Conservation (phyloP, 306 rosid species). For the Comarum palustre region DNA sequence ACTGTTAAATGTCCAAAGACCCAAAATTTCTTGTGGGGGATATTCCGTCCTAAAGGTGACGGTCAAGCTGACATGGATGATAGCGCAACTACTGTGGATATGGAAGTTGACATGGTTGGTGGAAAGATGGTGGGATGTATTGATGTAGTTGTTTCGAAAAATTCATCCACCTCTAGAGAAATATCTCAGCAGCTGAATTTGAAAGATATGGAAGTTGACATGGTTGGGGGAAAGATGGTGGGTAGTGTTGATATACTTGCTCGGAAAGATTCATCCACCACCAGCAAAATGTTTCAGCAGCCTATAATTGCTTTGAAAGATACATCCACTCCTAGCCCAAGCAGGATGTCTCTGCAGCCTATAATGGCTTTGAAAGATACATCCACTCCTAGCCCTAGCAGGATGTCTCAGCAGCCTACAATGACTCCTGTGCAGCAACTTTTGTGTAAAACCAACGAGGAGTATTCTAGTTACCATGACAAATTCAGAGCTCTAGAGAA, state of each 20-base stretch:
- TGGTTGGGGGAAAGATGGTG: conserved; percentile 43
- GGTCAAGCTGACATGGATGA: conserved; percentile 12
- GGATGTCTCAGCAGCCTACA: not conserved
- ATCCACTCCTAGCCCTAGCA: not conserved
- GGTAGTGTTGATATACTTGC: conserved; percentile 33
- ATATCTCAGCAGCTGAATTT: not conserved
- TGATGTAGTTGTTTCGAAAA: conserved; percentile 2
- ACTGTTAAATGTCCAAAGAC: conserved; percentile 19
- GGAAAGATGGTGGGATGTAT: conserved; percentile 38
- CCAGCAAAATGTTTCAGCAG: not conserved
- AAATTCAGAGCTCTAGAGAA: not conserved
- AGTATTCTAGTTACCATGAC: not conserved
- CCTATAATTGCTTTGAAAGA: not conserved
- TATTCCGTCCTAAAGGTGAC: conserved; percentile 34
- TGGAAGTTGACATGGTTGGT: conserved; percentile 57
- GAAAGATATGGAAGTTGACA: not conserved
- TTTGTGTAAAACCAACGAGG: not conserved
- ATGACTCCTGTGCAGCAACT: not conserved
- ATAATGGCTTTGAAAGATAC: not conserved
- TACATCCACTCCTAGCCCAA: no score
- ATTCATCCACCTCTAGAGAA: not conserved
- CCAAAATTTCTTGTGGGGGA: conserved; percentile 54
- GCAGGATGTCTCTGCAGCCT: not conserved
- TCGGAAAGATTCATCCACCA: conserved; percentile 13
- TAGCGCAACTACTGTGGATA: conserved; percentile 25